Percentiles rank a stretch among this genome's conserved stretches.
phyloP scores from a whole-genome alignment of 1,284 basidiomycete species.

The Apiotrichum gracile region DNA sequence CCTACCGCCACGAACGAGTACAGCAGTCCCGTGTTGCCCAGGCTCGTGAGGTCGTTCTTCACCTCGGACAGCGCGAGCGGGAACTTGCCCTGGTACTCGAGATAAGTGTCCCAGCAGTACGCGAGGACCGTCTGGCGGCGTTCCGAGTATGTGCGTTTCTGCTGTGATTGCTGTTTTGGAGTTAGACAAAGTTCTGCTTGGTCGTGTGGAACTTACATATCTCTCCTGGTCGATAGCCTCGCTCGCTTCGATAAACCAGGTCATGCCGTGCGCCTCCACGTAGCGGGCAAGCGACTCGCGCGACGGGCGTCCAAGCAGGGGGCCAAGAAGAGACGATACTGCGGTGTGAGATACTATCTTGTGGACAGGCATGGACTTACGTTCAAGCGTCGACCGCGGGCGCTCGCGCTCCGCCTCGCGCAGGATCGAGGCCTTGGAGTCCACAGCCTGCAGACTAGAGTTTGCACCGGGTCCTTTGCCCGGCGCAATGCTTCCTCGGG shows the following conservation, averaged over 20 bases:
- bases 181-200: neutral
- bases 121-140: slow-evolving; percentile 7
- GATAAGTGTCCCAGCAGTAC: slow-evolving; percentile 11
- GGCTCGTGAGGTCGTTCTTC: neutral
- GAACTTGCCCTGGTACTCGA: slow-evolving; percentile 9
- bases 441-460: too few relatives aligned
- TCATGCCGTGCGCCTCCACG: slow-evolving; percentile 7
- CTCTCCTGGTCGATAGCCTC: slow-evolving; percentile 8
- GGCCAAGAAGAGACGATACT: neutral
- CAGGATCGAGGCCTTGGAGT: too few relatives aligned
- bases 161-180: neutral
- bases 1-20: slow-evolving; percentile 8
- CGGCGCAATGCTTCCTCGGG: too few relatives aligned
- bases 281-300: neutral
- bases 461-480: too few relatives aligned
- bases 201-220: neutral
- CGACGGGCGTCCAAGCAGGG: neutral
- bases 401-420: too few relatives aligned
- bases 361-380: neutral
- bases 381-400: neutral
- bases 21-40: slow-evolving; percentile 7
- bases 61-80: neutral
- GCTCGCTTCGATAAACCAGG: slow-evolving; percentile 14
- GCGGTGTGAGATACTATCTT: neutral
- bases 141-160: slow-evolving; percentile 7